Evolutionary conservation across 2,329 filamentous ascomycete genomes (phyloP).

Genomic region (Colletotrichum spaethianum): DNA sequence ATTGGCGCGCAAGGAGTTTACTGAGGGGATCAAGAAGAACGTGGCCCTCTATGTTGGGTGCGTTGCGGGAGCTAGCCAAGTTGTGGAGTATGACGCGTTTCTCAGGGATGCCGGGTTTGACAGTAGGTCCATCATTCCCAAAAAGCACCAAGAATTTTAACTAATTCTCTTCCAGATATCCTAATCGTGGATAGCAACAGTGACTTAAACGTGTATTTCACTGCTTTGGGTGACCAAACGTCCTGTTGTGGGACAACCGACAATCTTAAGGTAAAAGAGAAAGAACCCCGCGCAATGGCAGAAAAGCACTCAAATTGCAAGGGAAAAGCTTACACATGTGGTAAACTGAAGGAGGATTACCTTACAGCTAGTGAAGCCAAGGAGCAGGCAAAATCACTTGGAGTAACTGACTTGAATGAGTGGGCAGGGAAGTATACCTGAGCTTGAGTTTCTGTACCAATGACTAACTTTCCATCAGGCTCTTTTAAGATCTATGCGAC

Average conservation of each 20-base stretch:
- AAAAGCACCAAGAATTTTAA: background rate
- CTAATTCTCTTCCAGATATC: slow-evolving; percentile 50
- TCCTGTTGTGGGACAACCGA: slow-evolving; percentile 33
- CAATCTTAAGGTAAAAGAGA: background rate
- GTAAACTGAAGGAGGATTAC: background rate
- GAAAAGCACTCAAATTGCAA: slow-evolving; percentile 2
- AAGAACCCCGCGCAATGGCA: background rate
- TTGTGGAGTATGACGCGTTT: slow-evolving; percentile 66
- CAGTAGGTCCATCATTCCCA: slow-evolving; percentile 50
- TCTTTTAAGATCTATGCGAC: slow-evolving; percentile 67
- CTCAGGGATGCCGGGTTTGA: slow-evolving; percentile 65
- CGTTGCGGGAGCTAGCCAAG: slow-evolving; percentile 68
- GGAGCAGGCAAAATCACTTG: slow-evolving; percentile 38
- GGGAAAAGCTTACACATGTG: slow-evolving; percentile 10
- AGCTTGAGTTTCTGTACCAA: background rate
- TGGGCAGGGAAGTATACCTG: slow-evolving; percentile 61
- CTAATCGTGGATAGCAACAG: slow-evolving; percentile 60
- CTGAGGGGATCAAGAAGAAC: slow-evolving; percentile 61
- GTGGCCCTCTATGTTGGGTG: slow-evolving; percentile 73
- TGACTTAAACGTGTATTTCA: slow-evolving; percentile 64
- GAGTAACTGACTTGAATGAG: slow-evolving; percentile 61
- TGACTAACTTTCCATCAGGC: slow-evolving; percentile 47
- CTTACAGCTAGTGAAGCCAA: background rate
- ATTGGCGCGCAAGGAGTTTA: slow-evolving; percentile 63
- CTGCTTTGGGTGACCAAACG: slow-evolving; percentile 47